Percentiles rank a stretch among this genome's conserved stretches.
Conservation (phyloP, 2,329 filamentous ascomycete species). For the Tolypocladium endophyticum region DNA sequence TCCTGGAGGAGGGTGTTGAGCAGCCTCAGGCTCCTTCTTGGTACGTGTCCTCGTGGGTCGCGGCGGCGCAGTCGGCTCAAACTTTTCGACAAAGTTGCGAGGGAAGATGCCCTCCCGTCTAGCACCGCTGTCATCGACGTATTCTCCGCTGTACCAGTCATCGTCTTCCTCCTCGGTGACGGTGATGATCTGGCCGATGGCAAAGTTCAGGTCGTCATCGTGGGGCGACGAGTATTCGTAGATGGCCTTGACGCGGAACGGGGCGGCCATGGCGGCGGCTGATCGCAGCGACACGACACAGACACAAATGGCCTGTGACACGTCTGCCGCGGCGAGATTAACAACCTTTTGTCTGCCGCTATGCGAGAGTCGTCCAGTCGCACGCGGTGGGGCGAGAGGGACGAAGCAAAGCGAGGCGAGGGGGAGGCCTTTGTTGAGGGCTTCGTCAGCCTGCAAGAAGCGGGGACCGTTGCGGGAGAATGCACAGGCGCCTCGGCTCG, state of each 20-base stretch:
- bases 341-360: constrained; percentile 2
- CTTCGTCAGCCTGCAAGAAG: constrained; percentile 8
- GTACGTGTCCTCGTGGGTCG: constrained; percentile 65
- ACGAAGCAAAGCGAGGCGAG: constrained; percentile 2
- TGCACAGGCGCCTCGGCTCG: background rate
- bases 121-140: constrained; percentile 62
- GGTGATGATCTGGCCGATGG: constrained; percentile 78
- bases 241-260: constrained; percentile 91
- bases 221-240: constrained; percentile 91
- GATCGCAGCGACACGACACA: constrained; percentile 5
- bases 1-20: constrained; percentile 25
- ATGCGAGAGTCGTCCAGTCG: background rate
- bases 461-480: constrained; percentile 3
- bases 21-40: constrained; percentile 43
- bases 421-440: constrained; percentile 1
- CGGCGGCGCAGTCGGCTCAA: constrained; percentile 82
- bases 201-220: constrained; percentile 88
- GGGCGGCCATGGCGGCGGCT: constrained; percentile 52
- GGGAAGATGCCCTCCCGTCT: constrained; percentile 85
- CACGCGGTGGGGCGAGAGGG: background rate
- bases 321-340: constrained; percentile 5
- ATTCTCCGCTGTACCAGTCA: constrained; percentile 91
- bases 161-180: constrained; percentile 86
- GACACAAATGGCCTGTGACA: constrained; percentile 4
- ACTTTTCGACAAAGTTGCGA: constrained; percentile 94